Percentiles rank a stretch among this genome's conserved stretches.
phyloP scores from a whole-genome alignment of 345 rosid genomes.

The Populus simonii region DNA sequence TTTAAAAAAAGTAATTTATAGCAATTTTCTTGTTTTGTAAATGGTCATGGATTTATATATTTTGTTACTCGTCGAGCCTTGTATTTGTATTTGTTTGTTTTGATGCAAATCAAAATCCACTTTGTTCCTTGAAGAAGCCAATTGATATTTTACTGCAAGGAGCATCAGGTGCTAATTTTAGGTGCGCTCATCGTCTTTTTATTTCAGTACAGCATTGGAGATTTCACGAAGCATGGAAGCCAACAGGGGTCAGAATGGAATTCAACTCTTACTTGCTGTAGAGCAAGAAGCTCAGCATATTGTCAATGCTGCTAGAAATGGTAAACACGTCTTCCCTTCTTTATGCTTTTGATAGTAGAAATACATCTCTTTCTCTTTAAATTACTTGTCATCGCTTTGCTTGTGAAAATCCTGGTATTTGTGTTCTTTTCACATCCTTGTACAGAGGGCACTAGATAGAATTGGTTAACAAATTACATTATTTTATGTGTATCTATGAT shows the following conservation, averaged over 20 bases:
- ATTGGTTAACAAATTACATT: not conserved
- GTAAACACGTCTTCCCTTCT: slow-evolving; percentile 22
- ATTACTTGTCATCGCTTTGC: not conserved
- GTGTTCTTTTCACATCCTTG: not conserved
- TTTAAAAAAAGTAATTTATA: not conserved
- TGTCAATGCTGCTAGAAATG: slow-evolving; percentile 65
- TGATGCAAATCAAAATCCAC: not conserved
- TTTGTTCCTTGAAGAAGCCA: not conserved
- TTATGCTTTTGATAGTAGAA: not conserved
- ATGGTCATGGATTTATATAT: not conserved
- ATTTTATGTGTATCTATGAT: not conserved
- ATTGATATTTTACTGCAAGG: not conserved
- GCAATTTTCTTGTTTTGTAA: not conserved
- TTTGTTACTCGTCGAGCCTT: not conserved
- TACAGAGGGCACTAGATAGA: not conserved
- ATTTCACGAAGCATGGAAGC: slow-evolving; percentile 50
- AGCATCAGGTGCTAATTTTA: not conserved
- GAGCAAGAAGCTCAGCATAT: slow-evolving; percentile 90
- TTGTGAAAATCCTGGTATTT: not conserved
- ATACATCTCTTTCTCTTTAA: not conserved
- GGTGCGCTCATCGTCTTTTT: not conserved
- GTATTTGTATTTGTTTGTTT: not conserved
- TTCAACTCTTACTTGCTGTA: slow-evolving; percentile 87
- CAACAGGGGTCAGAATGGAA: slow-evolving; percentile 72
- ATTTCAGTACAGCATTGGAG: not conserved